These are phyloP conservation scores for Candida berthetii DNA, from an alignment of 805 yeast species.

Conservation along the genomic window DNA sequence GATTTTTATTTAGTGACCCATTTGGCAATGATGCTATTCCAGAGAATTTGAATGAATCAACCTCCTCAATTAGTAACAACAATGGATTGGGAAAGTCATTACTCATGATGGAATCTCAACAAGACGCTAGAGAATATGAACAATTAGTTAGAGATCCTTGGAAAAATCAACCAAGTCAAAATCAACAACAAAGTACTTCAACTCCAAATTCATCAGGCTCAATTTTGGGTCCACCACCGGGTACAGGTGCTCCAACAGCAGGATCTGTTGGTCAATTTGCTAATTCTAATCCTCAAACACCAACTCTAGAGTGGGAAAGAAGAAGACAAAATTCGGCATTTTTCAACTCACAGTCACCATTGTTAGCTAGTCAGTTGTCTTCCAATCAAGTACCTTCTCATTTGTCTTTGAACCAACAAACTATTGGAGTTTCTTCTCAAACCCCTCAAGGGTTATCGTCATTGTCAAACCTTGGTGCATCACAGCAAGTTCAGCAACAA, in stretches of 20 bases:
- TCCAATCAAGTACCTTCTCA: slow-evolving; percentile 17
- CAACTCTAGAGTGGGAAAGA: slow-evolving; percentile 39
- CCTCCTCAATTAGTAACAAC: slow-evolving; percentile 6
- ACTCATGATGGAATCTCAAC: slow-evolving; percentile 31
- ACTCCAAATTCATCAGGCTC: slow-evolving; percentile 2
- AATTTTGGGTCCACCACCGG: slow-evolving; percentile 1
- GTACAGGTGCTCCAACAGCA: slow-evolving; percentile 4
- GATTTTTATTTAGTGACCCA: slow-evolving; percentile 68
- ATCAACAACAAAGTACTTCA: slow-evolving; percentile 6
- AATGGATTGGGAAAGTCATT: slow-evolving; percentile 35
- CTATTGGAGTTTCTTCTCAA: slow-evolving; percentile 1
- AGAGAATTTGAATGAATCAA: slow-evolving; percentile 10
- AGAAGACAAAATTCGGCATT: slow-evolving; percentile 51
- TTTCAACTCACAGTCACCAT: slow-evolving; percentile 29
- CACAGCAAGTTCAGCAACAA: not conserved
- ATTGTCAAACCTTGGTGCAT: no score
- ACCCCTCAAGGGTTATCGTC: slow-evolving; percentile 1
- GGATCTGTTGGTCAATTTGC: slow-evolving; percentile 7
- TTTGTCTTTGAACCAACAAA: slow-evolving; percentile 11
- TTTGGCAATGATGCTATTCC: slow-evolving; percentile 25
- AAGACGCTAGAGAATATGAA: slow-evolving; percentile 33
- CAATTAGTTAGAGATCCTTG: slow-evolving; percentile 39
- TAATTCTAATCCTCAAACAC: slow-evolving; percentile 33
- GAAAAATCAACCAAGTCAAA: slow-evolving; percentile 12
- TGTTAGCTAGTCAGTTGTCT: slow-evolving; percentile 15